A percentile compares a stretch with the other conserved stretches of the same genome.
These are phyloP conservation scores for Lactarius quietus DNA, from an alignment of 768 basidiomycete genomes.

Conservation along the genomic window DNA sequence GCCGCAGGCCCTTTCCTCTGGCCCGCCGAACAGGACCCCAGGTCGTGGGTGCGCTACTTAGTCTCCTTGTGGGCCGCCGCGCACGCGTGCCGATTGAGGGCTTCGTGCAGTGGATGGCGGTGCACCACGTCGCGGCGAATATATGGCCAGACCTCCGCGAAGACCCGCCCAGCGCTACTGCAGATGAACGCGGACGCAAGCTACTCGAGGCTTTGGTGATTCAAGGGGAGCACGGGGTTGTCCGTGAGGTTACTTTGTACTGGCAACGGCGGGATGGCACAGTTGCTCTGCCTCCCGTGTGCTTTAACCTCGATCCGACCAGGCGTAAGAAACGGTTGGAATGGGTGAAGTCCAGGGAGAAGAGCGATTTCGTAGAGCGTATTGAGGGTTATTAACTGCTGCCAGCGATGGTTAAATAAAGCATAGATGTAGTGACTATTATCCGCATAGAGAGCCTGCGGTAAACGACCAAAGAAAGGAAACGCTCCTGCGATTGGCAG, in stretches of 20 bases:
- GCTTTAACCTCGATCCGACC: conserved; percentile 39
- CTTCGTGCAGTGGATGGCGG: conserved; percentile 61
- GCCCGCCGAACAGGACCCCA: conserved; percentile 64
- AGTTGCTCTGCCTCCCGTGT: conserved; percentile 46
- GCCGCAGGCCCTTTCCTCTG: conserved; percentile 62
- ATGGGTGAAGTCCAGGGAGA: conserved; percentile 29
- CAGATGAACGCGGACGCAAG: conserved; percentile 38
- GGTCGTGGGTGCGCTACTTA: conserved; percentile 60
- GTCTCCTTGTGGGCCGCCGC: conserved; percentile 42
- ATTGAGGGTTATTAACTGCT: conserved; percentile 26
- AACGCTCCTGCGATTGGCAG: too few relatives aligned
- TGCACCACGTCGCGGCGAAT: conserved; percentile 74
- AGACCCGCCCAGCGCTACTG: conserved; percentile 7
- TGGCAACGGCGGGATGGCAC: conserved; percentile 41
- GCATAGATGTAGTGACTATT: too few relatives aligned
- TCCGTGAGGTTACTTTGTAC: conserved; percentile 58
- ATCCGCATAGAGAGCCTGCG: too few relatives aligned
- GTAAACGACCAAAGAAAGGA: too few relatives aligned
- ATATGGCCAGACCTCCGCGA: conserved; percentile 64
- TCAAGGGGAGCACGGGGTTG: conserved; percentile 45
- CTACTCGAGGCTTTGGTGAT: conserved; percentile 50
- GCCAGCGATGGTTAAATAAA: not conserved
- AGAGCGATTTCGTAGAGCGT: conserved; percentile 24
- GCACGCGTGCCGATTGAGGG: conserved; percentile 41
- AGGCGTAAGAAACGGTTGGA: conserved; percentile 26